Evolutionary conservation across 495 filamentous ascomycete species (phyloP).

Genomic region (Cercophora sp.): DNA sequence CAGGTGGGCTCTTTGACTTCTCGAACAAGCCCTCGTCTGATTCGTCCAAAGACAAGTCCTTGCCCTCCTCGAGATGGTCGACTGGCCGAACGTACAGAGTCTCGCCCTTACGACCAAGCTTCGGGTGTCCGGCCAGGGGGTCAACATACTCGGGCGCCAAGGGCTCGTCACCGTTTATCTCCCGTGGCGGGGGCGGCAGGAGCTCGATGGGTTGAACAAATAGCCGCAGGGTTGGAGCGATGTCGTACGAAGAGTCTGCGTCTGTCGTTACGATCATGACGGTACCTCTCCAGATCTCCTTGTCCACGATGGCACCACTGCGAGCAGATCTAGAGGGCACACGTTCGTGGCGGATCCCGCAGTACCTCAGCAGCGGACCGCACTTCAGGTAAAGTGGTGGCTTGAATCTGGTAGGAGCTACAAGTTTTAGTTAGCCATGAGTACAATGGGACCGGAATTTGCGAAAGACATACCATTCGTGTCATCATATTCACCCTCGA

Average conservation of each 20-base stretch:
- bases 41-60: slow-evolving; percentile 71
- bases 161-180: slow-evolving; percentile 60
- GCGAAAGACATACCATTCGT: too few relatives aligned
- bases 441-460: too few relatives aligned
- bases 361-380: slow-evolving; percentile 84
- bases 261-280: slow-evolving; percentile 93
- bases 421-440: too few relatives aligned
- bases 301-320: slow-evolving; percentile 41
- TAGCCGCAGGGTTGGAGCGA: slow-evolving; percentile 68
- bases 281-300: slow-evolving; percentile 87
- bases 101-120: slow-evolving; percentile 72
- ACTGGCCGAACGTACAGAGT: slow-evolving; percentile 81
- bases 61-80: slow-evolving; percentile 69
- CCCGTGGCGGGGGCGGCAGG: slow-evolving; percentile 71
- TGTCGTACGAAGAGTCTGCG: slow-evolving; percentile 73
- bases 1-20: slow-evolving; percentile 38
- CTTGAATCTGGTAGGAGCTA: slow-evolving; percentile 68
- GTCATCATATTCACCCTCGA: slow-evolving; percentile 50
- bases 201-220: slow-evolving; percentile 85
- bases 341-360: slow-evolving; percentile 64
- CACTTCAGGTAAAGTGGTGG: slow-evolving; percentile 82
- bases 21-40: slow-evolving; percentile 81
- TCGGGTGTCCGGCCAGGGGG: slow-evolving; percentile 80
- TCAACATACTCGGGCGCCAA: slow-evolving; percentile 81
- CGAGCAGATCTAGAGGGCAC: slow-evolving; percentile 26